Base-by-base conservation (phyloP, 129 eudicot genomes). In the Calendula officinalis region DNA sequence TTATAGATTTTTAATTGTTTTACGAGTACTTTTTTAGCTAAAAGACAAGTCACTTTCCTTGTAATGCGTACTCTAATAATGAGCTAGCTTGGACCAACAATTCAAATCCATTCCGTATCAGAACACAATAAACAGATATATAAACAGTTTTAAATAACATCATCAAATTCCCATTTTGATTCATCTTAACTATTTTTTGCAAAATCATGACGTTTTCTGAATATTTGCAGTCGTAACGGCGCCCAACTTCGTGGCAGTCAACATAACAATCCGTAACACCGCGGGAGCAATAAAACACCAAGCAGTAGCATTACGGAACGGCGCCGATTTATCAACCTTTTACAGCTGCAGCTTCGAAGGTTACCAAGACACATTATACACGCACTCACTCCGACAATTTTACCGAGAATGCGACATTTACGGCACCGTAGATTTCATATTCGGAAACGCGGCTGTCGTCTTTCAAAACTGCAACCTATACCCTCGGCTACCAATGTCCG, bases 301-400 rank as follows among this genome's bases (percentile, higher is more conserved):
- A 68, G 98, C 98, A 0, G 98, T 87, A 0, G 98, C 98, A 2
- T 63, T 91, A 5, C 78, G 96, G 13, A 91, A 83, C 39, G 86
- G 96, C 0, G 96, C 96, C 7, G 98, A 91, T 48, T 56, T 91
- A 27, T 91, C 98, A 1, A 77, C 95, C 9, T 91, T 91, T 68
- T 91, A 87, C 65, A 69, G 81, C 43, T 91, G 98, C 80, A 91
- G 98, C 75, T 87, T 91, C 56, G 96, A 91, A 70, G 98, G 77
- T 0, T 91, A 91, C 78, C 98, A 87, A 75, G 98, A 91, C 76
- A 91, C 96, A 3, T 39, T 91, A 46, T 91, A 91, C 81, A 79
- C 78, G 6, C 94, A 91, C 71, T 87, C 98, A 42, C 84, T 84
- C 30, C 70, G 98, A 3, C 97, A 91, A 46, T 91, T 91, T 39